Evolutionary conservation across 1,139 yeast species (phyloP).

Genomic region (Zhuliangozyma parablackwelliae): DNA sequence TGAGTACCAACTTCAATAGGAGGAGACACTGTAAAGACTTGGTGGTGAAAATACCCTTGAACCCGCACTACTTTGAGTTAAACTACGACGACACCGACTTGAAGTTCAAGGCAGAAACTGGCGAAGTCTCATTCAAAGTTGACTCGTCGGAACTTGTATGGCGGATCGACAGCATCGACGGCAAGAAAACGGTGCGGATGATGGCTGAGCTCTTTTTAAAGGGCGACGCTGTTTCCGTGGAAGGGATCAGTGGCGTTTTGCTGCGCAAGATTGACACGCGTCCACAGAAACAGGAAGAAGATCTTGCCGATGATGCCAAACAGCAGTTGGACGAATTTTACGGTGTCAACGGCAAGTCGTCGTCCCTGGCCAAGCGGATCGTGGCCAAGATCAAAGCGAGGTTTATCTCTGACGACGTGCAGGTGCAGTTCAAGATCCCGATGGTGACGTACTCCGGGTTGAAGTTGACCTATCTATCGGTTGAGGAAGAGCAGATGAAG

Average conservation of each 20-base stretch:
- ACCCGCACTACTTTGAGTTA: constrained; percentile 30
- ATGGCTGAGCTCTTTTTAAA: constrained; percentile 37
- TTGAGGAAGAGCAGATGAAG: constrained; percentile 39
- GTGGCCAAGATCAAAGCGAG: constrained; percentile 6
- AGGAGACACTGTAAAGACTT: constrained; percentile 32
- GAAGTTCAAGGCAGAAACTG: constrained; percentile 39
- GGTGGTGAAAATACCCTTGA: constrained; percentile 31
- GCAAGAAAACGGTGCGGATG: constrained; percentile 39
- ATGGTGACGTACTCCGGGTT: constrained; percentile 43
- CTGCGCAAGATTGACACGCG: neutral
- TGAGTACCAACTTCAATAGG: constrained; percentile 32
- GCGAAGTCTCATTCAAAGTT: constrained; percentile 37
- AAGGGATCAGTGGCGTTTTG: constrained; percentile 7
- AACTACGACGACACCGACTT: constrained; percentile 30
- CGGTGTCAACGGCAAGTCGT: constrained; percentile 33
- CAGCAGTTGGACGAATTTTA: constrained; percentile 37
- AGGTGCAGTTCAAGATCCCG: constrained; percentile 34
- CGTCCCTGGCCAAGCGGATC: constrained; percentile 17
- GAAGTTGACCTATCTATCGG: constrained; percentile 35
- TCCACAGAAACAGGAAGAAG: constrained; percentile 1
- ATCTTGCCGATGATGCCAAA: constrained; percentile 16
- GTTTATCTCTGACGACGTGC: constrained; percentile 23
- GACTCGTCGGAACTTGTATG: constrained; percentile 54
- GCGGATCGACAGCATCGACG: constrained; percentile 56
- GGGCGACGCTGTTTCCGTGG: constrained; percentile 4